Base-by-base conservation (phyloP, 192 early-diverging fungal genomes). In the Linnemannia elongata region DNA sequence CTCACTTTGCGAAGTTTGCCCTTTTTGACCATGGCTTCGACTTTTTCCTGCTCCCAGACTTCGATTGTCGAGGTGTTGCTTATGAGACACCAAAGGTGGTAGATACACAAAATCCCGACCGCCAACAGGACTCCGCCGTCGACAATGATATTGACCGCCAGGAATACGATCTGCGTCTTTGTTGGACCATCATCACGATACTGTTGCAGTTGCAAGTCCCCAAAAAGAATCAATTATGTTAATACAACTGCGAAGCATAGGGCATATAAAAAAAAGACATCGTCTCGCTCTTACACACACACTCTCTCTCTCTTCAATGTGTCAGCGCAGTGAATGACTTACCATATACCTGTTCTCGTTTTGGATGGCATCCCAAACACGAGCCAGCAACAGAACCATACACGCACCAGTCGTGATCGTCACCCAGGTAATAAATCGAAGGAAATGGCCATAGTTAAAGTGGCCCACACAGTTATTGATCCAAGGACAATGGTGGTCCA, bases 401-500 rank as follows among this genome's bases (percentile, higher is more conserved):
- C 91, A 92, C 80, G 90, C 93, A n/a, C 78, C 38, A n/a, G 90
- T 90, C 27, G 94, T 82, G 60, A 95, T 27, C 69, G 86, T 92
- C 9, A 95, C 94, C 55, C 92, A 96, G 55, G 88, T 90, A 60
- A 97, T 88, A 89, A 99, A 96, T 3, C 97, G 95, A 33, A 97
- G 49, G 87, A 95, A 95, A 84, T 98, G 93, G 22, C 89, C 82
- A 78, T 93, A 91, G 90, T 97, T 94, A 75, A 80, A 88, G 89
- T 95, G 89, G 69, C 96, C 95, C 73, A 99, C 90, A 85, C 97
- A 97, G 88, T 97, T 94, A 89, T 94, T 92, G 80, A 97, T 93
- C 97, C 97, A 99, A 10, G 97, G 97, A 69, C 96, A 97, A 81
- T 97, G 96, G 79, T 97, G 96, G 77, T 97, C 96, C 95, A 97